Base-by-base conservation (phyloP, 2,329 filamentous ascomycete species). In the Verticillium klebahnii region DNA sequence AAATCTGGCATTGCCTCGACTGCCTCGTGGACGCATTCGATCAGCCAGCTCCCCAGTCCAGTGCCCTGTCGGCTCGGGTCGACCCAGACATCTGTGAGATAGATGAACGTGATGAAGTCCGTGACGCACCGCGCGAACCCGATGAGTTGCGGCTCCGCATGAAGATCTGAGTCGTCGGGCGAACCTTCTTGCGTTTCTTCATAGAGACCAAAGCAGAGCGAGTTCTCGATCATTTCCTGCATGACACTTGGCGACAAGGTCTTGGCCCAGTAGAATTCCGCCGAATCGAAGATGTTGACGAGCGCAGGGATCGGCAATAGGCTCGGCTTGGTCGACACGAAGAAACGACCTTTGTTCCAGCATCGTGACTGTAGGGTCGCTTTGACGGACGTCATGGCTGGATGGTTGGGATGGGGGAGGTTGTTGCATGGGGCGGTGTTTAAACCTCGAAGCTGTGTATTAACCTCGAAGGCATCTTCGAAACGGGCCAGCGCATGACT, bases 31-130 rank as follows among this genome's bases (percentile, higher is more conserved):
- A 89, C 73, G 67, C 83, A 86, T 3, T 77, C 71, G 69, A 90
- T 81, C 68, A 91, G 73, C 86, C 87, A 91, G 45, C 77, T 82
- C 1, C 85, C 89, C 1, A 91, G 76, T 0, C 89, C 88, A 7
- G 79, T 76, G 1, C 83, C 80, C 69, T 88, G 86, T 67, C 85
- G 83, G 37, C 82, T 78, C 0, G 82, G 77, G 2, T 85, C 71
- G n/a, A 91, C 77, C 72, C 88, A 91, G 19, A 91, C 85, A 69
- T 91, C 89, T 23, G 88, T 89, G 57, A 79, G 70, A 63, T 90
- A 92, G 37, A 83, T 87, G 67, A 91, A 85, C 0, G 88, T 89
- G 56, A 86, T 81, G 68, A 84, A 82, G 73, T 92, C 90, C 9
- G 89, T 92, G 59, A 92, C 77, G n/a, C 90, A 72, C 37, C 89